phyloP scores from a whole-genome alignment of 257 asterid species.

The Thymus quinquecostatus region DNA sequence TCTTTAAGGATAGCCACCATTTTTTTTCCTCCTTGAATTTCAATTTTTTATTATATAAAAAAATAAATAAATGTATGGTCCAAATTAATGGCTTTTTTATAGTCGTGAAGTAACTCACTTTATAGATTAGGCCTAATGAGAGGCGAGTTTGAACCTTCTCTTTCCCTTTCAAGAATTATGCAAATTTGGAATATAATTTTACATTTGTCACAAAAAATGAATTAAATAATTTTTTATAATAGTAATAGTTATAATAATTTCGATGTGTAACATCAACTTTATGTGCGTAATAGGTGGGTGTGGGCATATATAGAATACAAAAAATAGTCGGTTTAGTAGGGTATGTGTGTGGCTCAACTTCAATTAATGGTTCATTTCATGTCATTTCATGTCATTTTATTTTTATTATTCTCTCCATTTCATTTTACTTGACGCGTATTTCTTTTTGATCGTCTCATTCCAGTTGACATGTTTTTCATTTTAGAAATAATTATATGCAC shows the following conservation, averaged over 20 bases:
- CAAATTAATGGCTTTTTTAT: background rate
- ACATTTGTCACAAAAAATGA: too few species aligned
- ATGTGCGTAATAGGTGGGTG: constrained; percentile 18
- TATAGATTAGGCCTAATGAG: background rate
- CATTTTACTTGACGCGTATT: too few species aligned
- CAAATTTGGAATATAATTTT: background rate
- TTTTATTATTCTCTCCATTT: too few species aligned
- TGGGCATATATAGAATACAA: constrained; percentile 6
- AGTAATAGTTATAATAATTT: too few species aligned
- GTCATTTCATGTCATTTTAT: background rate
- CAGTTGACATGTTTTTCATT: too few species aligned
- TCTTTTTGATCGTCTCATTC: too few species aligned
- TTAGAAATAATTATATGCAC: too few species aligned
- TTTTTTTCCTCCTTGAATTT: background rate
- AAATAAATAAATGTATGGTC: background rate
- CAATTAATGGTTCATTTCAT: background rate
- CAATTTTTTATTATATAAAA: too few species aligned
- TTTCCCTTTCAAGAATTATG: background rate
- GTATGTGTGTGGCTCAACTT: constrained; percentile 24
- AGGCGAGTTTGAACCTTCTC: background rate
- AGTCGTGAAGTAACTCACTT: background rate
- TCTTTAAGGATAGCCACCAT: background rate
- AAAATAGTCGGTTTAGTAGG: constrained; percentile 41
- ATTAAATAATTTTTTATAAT: too few species aligned
- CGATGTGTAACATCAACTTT: background rate